Conservation (phyloP, 805 yeast species). For the Blastobotrys terrestris region DNA sequence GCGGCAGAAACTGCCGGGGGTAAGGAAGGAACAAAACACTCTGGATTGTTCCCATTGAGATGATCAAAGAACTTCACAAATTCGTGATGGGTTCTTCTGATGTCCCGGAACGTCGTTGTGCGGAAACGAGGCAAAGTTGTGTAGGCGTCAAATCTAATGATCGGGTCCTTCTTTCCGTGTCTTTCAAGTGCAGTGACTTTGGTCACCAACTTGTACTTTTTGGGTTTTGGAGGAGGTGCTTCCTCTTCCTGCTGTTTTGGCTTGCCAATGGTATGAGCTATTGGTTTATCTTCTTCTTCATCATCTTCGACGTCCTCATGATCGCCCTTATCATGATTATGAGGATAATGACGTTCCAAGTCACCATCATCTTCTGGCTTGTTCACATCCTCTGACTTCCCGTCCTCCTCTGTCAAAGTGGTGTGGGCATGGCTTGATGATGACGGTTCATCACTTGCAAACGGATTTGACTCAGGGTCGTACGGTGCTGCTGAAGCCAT, state of each 20-base stretch:
- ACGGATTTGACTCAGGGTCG: conserved; percentile 52
- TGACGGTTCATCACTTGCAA: conserved; percentile 40
- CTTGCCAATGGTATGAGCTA: neutral
- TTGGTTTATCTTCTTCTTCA: neutral
- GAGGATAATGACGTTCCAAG: neutral
- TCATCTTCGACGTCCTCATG: conserved; percentile 18
- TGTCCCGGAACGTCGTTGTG: conserved; percentile 58
- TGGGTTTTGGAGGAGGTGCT: conserved; percentile 9
- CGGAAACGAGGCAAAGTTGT: conserved; percentile 74
- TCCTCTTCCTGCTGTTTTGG: neutral
- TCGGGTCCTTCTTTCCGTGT: conserved; percentile 70
- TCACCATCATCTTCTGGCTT: neutral
- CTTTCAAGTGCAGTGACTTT: conserved; percentile 67
- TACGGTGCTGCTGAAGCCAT: conserved; percentile 43
- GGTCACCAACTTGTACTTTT: conserved; percentile 41
- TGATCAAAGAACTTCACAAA: conserved; percentile 69
- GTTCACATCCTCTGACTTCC: neutral
- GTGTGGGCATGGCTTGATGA: conserved; percentile 4
- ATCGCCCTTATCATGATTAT: neutral
- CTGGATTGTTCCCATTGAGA: conserved; percentile 74
- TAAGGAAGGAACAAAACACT: conserved; percentile 86
- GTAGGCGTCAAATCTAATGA: conserved; percentile 61
- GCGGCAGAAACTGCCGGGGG: conserved; percentile 72
- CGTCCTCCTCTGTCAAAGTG: neutral
- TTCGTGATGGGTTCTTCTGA: conserved; percentile 78